phyloP scores from a whole-genome alignment of 257 asterid genomes.

The Echites panduratus region DNA sequence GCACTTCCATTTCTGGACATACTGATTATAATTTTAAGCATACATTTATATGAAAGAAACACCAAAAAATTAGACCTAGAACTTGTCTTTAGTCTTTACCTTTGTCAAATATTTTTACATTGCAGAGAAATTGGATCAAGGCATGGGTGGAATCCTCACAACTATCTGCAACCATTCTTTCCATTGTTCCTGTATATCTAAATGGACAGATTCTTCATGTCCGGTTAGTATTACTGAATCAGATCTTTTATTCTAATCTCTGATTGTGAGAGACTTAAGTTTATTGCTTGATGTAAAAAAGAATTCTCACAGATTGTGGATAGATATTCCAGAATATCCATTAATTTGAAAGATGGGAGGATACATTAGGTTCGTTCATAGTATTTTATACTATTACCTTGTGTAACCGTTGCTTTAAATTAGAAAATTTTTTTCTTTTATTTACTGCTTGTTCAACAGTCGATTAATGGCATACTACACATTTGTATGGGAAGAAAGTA shows the following conservation, averaged over 20 bases:
- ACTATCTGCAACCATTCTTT: constrained; percentile 98
- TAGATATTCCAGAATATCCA: background rate
- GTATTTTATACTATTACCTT: background rate
- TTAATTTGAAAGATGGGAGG: background rate
- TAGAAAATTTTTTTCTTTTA: background rate
- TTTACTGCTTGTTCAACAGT: background rate
- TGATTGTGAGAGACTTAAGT: background rate
- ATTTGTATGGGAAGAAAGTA: background rate
- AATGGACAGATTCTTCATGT: constrained; percentile 98
- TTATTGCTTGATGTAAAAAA: background rate
- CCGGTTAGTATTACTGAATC: constrained; percentile 46
- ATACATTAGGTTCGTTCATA: background rate
- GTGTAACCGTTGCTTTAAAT: background rate
- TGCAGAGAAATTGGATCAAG: constrained; percentile 91
- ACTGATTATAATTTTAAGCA: too few species aligned
- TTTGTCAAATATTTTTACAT: constrained; percentile 4
- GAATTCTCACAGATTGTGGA: background rate
- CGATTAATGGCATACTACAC: background rate
- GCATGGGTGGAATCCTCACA: constrained; percentile 77
- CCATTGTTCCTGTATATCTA: constrained; percentile 97
- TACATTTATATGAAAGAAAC: background rate
- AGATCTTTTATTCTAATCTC: background rate
- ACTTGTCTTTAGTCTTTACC: constrained; percentile 8
- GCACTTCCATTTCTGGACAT: too few species aligned
- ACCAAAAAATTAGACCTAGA: background rate